Evolutionary conservation across 345 rosid species (phyloP).

Genomic region (Gossypium australe): DNA sequence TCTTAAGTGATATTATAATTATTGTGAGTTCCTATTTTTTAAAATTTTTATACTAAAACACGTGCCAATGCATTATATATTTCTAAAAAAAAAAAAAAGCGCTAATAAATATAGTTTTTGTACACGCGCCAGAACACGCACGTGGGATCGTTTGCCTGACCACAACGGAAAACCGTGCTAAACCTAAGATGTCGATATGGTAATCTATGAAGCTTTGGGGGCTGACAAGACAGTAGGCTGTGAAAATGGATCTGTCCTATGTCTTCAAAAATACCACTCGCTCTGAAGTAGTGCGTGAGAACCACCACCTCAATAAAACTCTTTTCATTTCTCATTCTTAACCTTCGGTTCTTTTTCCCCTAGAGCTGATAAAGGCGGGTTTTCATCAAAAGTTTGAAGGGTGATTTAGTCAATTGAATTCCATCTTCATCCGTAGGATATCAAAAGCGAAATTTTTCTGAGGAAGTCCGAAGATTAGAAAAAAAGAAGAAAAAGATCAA

Average conservation of each 20-base stretch:
- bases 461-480: conserved; percentile 16
- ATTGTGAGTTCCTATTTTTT: too few relatives aligned
- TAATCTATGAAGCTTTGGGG: not conserved
- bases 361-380: not conserved
- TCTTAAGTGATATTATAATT: too few relatives aligned
- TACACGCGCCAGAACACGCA: conserved; percentile 7
- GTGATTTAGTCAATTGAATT: conserved; percentile 8
- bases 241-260: not conserved
- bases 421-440: conserved; percentile 19
- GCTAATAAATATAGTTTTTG: not conserved
- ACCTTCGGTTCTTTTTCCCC: not conserved
- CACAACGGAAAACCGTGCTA: conserved; percentile 5
- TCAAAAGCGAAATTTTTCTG: conserved; percentile 1
- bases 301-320: not conserved
- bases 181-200: not conserved
- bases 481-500: not conserved
- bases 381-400: not conserved
- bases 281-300: conserved; percentile 15
- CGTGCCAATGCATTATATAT: too few relatives aligned
- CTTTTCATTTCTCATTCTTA: not conserved
- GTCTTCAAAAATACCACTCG: conserved; percentile 1
- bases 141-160: conserved; percentile 13
- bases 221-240: conserved; percentile 3
- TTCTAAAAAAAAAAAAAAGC: too few relatives aligned
- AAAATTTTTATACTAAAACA: too few relatives aligned